Base-by-base conservation (phyloP, 2,329 filamentous ascomycete genomes). In the Botryosphaeria agaves region DNA sequence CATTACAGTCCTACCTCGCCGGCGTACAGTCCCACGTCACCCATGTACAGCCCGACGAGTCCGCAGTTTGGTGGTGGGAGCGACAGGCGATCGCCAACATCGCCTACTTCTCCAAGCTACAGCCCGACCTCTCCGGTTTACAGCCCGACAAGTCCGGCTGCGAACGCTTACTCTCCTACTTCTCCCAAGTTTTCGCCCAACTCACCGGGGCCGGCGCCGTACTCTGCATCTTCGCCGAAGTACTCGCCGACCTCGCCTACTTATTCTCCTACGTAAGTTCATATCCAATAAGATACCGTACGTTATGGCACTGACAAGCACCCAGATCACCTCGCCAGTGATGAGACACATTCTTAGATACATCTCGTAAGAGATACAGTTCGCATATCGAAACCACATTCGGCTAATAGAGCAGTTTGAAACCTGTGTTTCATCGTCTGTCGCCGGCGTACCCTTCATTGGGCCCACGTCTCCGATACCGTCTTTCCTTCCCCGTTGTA, bases 91-190 rank as follows among this genome's bases (percentile, higher is more conserved):
- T 49, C 46, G 4, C 63, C 64, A 40, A 59, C 59, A 27, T 76
- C 72, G 3, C 74, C 76, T 3, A 74, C 72, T 5, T 76, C 71
- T 14, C 28, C 55, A 5, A 51, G 47, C 35, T 57, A 57, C 44
- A 65, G 62, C 38, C 69, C 69, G 25, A 72, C 68, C 5, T 69
- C 65, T 19, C 68, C 67, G 14, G 64, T 59, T 38, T 72, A 69
- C 42, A 69, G 64, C 31, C 66, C 66, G 12, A 68, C 64, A 8
- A 64, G 60, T 38, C 61, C 61, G 14, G 32, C 30, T n/a, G 42
- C 43, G 32, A 38, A 35, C 19, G 29, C 31, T 16, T 49, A 48
- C 31, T 47, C 43, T 4, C 47, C 47, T 14, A 46, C 43, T 11
- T 45, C 40, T 20, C 47, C 47, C 12, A 36, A 43, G 29, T 48